Evolutionary conservation across 2,329 filamentous ascomycete species (phyloP).

Genomic region (Colletotrichum orchidophilum): DNA sequence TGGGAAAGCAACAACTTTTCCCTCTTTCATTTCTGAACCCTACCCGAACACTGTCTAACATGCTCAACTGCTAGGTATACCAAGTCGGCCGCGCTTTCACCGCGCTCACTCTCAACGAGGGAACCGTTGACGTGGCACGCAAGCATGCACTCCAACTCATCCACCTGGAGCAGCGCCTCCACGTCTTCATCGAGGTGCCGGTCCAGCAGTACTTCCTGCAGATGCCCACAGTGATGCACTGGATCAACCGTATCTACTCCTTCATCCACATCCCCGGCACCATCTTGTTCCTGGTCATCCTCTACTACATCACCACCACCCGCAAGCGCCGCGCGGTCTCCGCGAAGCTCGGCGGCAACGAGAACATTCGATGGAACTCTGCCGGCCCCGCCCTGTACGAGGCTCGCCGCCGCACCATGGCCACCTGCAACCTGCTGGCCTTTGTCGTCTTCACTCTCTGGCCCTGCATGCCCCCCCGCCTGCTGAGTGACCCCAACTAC

Average conservation of each 20-base stretch:
- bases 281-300: constrained; percentile 71
- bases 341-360: constrained; percentile 39
- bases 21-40: too few relatives aligned
- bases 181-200: constrained; percentile 71
- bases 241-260: constrained; percentile 78
- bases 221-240: constrained; percentile 67
- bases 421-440: constrained; percentile 60
- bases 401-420: constrained; percentile 65
- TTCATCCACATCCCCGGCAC: constrained; percentile 83
- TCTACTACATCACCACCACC: constrained; percentile 77
- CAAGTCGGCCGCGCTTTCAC: constrained; percentile 78
- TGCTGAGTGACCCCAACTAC: constrained; percentile 64
- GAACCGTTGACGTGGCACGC: constrained; percentile 74
- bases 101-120: constrained; percentile 73
- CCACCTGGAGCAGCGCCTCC: constrained; percentile 69
- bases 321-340: constrained; percentile 54
- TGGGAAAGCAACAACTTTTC: too few relatives aligned
- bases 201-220: constrained; percentile 65
- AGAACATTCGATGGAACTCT: constrained; percentile 38
- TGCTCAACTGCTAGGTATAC: constrained; percentile 65
- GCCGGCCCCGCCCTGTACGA: constrained; percentile 62
- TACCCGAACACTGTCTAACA: neutral
- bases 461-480: constrained; percentile 64
- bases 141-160: constrained; percentile 75
- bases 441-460: constrained; percentile 62